Conservation (phyloP, 2,329 filamentous ascomycete species). For the Botrytis deweyae region DNA sequence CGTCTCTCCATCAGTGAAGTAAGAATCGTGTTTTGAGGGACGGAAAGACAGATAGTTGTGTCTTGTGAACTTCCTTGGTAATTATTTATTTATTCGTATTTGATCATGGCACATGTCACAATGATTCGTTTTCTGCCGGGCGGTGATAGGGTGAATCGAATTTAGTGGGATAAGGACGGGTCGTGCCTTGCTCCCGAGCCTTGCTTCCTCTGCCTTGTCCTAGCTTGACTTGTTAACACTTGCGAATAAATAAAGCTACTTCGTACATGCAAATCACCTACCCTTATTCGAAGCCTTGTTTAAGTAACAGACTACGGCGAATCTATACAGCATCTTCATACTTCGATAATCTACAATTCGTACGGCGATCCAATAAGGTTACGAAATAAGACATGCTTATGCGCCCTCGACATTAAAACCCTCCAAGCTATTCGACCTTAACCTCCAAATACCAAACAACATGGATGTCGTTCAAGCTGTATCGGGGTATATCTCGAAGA, state of each 20-base stretch:
- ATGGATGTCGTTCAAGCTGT: constrained; percentile 97
- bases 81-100: background rate
- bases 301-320: background rate
- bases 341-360: background rate
- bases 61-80: constrained; percentile 1
- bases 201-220: constrained; percentile 13
- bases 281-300: background rate
- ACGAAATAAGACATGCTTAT: constrained; percentile 5
- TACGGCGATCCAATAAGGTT: background rate
- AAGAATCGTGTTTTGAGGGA: background rate
- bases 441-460: constrained; percentile 33
- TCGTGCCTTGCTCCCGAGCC: constrained; percentile 9
- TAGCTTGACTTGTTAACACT: background rate
- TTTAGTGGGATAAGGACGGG: background rate
- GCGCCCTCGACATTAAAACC: background rate
- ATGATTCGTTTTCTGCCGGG: constrained; percentile 7
- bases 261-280: background rate
- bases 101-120: constrained; percentile 7
- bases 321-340: background rate
- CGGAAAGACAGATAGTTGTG: background rate
- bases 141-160: background rate
- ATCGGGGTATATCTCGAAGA: constrained; percentile 93
- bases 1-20: constrained; percentile 31
- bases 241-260: background rate
- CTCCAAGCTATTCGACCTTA: background rate